Evolutionary conservation across 75 land plant species (phyloP).

Genomic region (Ceratopteris richardii): DNA sequence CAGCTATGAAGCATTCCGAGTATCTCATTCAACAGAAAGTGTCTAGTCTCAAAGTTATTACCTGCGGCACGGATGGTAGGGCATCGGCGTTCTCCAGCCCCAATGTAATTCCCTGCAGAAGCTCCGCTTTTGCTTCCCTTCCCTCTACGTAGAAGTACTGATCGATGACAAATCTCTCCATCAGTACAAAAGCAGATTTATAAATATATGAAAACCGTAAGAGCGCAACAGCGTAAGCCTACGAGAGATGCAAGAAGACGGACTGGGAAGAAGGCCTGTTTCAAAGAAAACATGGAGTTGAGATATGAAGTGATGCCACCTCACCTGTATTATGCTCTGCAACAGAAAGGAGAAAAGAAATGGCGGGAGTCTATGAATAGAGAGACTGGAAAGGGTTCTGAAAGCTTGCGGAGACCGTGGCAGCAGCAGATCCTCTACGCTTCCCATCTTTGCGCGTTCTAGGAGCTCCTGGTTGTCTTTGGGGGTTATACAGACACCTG

Average conservation of each 20-base stretch:
- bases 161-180: too few species aligned
- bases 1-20: too few species aligned
- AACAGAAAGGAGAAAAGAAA: constrained; percentile 33
- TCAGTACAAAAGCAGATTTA: too few species aligned
- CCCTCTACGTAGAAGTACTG: constrained; percentile 43
- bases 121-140: constrained; percentile 44
- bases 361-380: constrained; percentile 8
- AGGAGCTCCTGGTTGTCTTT: constrained; percentile 31
- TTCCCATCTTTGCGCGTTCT: constrained; percentile 17
- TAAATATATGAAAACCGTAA: too few species aligned
- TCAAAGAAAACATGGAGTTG: not conserved
- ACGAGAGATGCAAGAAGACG: too few species aligned
- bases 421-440: constrained; percentile 41
- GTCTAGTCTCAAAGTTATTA: too few species aligned
- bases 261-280: too few species aligned
- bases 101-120: constrained; percentile 45
- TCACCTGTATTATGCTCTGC: constrained; percentile 41
- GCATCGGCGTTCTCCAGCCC: constrained; percentile 23
- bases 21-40: too few species aligned
- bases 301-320: constrained; percentile 1
- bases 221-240: too few species aligned
- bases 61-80: constrained; percentile 59
- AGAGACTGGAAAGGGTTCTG: constrained; percentile 23
- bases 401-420: constrained; percentile 33
- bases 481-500: constrained; percentile 38